Evolutionary conservation across 805 yeast species (phyloP).

Genomic region (Candida nemodendra): DNA sequence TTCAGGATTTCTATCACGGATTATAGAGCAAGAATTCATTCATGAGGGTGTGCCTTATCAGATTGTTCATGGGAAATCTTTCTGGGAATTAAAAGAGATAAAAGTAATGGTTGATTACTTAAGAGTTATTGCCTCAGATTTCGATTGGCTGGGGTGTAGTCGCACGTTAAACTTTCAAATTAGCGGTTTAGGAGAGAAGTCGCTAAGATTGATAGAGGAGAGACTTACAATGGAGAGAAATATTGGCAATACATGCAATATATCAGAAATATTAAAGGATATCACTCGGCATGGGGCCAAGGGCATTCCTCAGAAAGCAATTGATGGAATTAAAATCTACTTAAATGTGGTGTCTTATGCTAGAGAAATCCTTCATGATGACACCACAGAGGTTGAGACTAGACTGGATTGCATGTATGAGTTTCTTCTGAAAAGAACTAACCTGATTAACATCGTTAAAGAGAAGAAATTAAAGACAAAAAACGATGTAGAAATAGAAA

Average conservation of each 20-base stretch:
- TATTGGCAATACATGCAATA: constrained; percentile 8
- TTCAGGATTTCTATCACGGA: constrained; percentile 57
- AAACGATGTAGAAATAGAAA: constrained; percentile 21
- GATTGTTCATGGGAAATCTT: constrained; percentile 70
- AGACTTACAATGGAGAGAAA: constrained; percentile 7
- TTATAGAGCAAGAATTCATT: constrained; percentile 62
- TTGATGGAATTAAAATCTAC: constrained; percentile 28
- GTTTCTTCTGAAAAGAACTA: constrained; percentile 18
- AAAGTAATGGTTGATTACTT: constrained; percentile 60
- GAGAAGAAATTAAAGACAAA: constrained; percentile 18
- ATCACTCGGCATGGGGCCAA: constrained; percentile 13
- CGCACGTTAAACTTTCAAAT: constrained; percentile 60
- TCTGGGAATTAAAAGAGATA: constrained; percentile 78
- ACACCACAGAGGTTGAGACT: not conserved
- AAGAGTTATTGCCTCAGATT: constrained; percentile 55
- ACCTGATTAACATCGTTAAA: constrained; percentile 18
- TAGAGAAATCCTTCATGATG: constrained; percentile 12
- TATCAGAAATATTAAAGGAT: constrained; percentile 10
- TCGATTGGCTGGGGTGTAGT: constrained; percentile 59
- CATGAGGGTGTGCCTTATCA: constrained; percentile 58
- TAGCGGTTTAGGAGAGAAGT: constrained; percentile 64
- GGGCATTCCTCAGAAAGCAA: constrained; percentile 21
- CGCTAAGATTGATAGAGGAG: constrained; percentile 29
- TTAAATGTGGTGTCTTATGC: constrained; percentile 28
- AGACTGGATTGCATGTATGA: constrained; percentile 22